A percentile compares a stretch with the other conserved stretches of the same genome.
phyloP scores from a whole-genome alignment of 257 asterid genomes.

The Echites panduratus region DNA sequence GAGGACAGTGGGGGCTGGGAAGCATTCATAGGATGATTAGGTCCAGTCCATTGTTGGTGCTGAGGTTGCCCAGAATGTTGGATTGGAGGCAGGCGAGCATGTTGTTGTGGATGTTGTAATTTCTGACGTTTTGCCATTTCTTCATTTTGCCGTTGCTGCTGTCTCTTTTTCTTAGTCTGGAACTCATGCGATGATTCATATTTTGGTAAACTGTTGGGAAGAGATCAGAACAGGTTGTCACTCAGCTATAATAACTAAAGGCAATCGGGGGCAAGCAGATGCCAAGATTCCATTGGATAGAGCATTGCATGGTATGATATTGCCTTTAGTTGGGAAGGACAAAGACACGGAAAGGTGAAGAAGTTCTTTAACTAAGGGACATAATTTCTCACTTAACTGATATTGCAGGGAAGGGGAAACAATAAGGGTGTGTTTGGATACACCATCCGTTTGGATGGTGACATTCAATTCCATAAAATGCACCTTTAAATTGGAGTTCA shows the following conservation, averaged over 20 bases:
- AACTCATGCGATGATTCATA: slow-evolving; percentile 94
- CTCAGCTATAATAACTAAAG: not conserved
- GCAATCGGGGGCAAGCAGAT: not conserved
- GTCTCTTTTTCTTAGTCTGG: slow-evolving; percentile 93
- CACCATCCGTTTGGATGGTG: too few species aligned
- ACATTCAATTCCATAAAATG: too few species aligned
- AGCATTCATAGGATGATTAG: slow-evolving; percentile 50
- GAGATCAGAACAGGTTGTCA: not conserved
- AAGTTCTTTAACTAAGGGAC: not conserved
- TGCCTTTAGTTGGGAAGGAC: not conserved
- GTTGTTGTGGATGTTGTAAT: slow-evolving; percentile 72
- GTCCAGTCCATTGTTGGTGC: slow-evolving; percentile 58
- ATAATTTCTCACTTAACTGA: not conserved
- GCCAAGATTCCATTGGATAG: not conserved
- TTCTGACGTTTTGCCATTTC: slow-evolving; percentile 85
- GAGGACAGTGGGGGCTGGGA: slow-evolving; percentile 53
- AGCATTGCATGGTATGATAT: too few species aligned
- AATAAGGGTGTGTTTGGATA: too few species aligned
- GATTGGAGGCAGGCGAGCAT: slow-evolving; percentile 77
- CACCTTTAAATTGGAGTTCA: too few species aligned
- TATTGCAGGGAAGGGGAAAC: not conserved
- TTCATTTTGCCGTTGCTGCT: slow-evolving; percentile 81
- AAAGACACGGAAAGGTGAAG: not conserved
- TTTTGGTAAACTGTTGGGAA: slow-evolving; percentile 64
- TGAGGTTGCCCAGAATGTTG: slow-evolving; percentile 70